These are phyloP conservation scores for Daedalea quercina DNA, from an alignment of 768 basidiomycete genomes.

Conservation along the genomic window DNA sequence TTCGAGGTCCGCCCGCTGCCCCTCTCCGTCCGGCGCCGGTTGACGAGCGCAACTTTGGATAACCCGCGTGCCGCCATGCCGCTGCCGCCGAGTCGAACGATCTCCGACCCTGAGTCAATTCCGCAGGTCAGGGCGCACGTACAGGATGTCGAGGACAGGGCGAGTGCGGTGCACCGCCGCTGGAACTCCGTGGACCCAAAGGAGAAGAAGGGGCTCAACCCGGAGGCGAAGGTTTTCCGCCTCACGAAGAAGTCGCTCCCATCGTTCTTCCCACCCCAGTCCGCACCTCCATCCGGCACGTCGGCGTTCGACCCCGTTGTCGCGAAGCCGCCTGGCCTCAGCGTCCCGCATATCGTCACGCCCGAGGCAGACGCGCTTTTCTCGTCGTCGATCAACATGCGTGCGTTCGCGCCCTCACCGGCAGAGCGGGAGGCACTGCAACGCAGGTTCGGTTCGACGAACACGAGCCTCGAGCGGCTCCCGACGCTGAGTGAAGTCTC, in stretches of 20 bases:
- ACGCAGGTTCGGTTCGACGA: slow-evolving; percentile 69
- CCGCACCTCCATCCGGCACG: slow-evolving; percentile 2
- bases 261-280: slow-evolving; percentile 8
- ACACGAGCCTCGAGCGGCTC: slow-evolving; percentile 69
- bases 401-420: slow-evolving; percentile 84
- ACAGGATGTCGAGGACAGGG: slow-evolving; percentile 23
- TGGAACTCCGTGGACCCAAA: slow-evolving; percentile 45
- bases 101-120: slow-evolving; percentile 13
- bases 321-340: slow-evolving; percentile 15
- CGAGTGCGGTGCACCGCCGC: slow-evolving; percentile 31
- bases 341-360: slow-evolving; percentile 13
- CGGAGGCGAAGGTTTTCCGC: slow-evolving; percentile 80
- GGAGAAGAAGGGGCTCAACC: slow-evolving; percentile 68
- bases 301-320: slow-evolving; percentile 18
- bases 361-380: slow-evolving; percentile 23
- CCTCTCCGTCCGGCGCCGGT: slow-evolving; percentile 22
- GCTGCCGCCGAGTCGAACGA: slow-evolving; percentile 13
- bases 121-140: slow-evolving; percentile 11
- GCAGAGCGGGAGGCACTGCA: slow-evolving; percentile 82
- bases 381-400: slow-evolving; percentile 38
- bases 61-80: slow-evolving; percentile 15
- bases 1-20: slow-evolving; percentile 37
- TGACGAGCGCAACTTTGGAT: slow-evolving; percentile 19
- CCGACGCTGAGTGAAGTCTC: slow-evolving; percentile 70
- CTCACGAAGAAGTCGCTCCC: slow-evolving; percentile 18